Evolutionary conservation across 345 rosid species (phyloP).

Genomic region (Physaria fendleri): DNA sequence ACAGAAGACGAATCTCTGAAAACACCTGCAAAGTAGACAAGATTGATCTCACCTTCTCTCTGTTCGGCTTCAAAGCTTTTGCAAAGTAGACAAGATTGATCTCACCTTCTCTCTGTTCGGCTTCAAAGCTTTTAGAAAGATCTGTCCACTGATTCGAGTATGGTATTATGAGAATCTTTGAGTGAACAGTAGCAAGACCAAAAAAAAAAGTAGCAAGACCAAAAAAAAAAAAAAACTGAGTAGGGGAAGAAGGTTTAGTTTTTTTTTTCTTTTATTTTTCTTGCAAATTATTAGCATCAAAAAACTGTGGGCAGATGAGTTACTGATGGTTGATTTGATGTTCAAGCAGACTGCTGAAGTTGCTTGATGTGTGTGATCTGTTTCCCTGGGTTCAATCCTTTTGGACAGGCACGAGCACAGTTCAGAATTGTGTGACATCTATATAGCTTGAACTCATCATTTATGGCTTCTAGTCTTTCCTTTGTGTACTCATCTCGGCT

Average conservation of each 20-base stretch:
- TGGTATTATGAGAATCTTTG: constrained; percentile 18
- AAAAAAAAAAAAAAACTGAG: not conserved
- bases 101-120: constrained; percentile 16
- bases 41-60: constrained; percentile 1
- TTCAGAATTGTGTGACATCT: constrained; percentile 95
- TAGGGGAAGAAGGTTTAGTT: constrained; percentile 5
- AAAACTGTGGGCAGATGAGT: not conserved
- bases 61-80: constrained; percentile 15
- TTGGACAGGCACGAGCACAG: constrained; percentile 96
- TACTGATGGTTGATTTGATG: not conserved
- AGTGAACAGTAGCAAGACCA: constrained; percentile 20
- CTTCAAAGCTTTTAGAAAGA: constrained; percentile 14
- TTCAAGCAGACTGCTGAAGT: constrained; percentile 21
- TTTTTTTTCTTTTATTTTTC: not conserved
- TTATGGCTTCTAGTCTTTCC: constrained; percentile 79
- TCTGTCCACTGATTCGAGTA: constrained; percentile 15
- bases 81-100: no score
- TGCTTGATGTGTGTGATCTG: constrained; percentile 77
- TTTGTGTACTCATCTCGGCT: constrained; percentile 90
- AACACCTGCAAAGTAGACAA: not conserved
- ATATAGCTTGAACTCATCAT: constrained; percentile 89
- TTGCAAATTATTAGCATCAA: constrained; percentile 14
- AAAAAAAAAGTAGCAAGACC: no score
- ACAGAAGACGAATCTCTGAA: constrained; percentile 4
- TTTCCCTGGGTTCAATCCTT: constrained; percentile 94